Conservation (phyloP, 2,329 filamentous ascomycete species). For the Pestalotiopsis fici region DNA sequence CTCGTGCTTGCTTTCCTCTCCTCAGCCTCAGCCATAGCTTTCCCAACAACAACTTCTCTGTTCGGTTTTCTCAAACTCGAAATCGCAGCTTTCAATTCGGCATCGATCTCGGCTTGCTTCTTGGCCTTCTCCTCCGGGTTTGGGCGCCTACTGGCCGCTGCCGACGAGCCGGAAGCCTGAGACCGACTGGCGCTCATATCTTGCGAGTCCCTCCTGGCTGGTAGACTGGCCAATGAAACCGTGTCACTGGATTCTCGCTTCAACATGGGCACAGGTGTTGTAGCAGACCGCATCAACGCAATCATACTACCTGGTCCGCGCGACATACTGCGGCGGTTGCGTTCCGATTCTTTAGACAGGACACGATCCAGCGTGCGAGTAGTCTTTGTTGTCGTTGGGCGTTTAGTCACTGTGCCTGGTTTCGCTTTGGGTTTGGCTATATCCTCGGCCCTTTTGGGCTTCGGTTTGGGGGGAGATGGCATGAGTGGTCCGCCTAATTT, state of each 20-base stretch:
- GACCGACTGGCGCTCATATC: slow-evolving; percentile 50
- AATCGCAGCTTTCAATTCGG: slow-evolving; percentile 74
- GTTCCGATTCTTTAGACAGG: slow-evolving; percentile 56
- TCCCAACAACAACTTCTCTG: slow-evolving; percentile 67
- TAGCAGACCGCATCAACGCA: slow-evolving; percentile 69
- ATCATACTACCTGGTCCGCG: slow-evolving; percentile 59
- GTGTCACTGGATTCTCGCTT: slow-evolving; percentile 72
- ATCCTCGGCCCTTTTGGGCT: slow-evolving; percentile 47
- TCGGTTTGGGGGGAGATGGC: slow-evolving; percentile 52
- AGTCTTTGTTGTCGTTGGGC: slow-evolving; percentile 40
- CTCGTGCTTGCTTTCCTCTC: slow-evolving; percentile 58
- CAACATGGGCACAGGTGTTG: slow-evolving; percentile 61
- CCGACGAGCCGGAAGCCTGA: slow-evolving; percentile 40
- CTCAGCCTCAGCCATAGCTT: slow-evolving; percentile 65
- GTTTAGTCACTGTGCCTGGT: slow-evolving; percentile 54
- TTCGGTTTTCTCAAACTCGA: slow-evolving; percentile 75
- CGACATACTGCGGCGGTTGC: slow-evolving; percentile 54
- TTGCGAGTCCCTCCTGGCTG: slow-evolving; percentile 15
- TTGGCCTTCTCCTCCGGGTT: slow-evolving; percentile 58
- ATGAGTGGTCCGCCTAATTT: slow-evolving; percentile 75
- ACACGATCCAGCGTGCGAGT: slow-evolving; percentile 62
- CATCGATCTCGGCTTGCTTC: slow-evolving; percentile 68
- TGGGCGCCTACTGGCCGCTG: slow-evolving; percentile 46
- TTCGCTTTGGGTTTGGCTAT: slow-evolving; percentile 45
- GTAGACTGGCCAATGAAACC: slow-evolving; percentile 49